A percentile compares a stretch with the other conserved stretches of the same genome.
Evolutionary conservation across 257 asterid species (phyloP).

Genomic region (Scutellaria barbata): DNA sequence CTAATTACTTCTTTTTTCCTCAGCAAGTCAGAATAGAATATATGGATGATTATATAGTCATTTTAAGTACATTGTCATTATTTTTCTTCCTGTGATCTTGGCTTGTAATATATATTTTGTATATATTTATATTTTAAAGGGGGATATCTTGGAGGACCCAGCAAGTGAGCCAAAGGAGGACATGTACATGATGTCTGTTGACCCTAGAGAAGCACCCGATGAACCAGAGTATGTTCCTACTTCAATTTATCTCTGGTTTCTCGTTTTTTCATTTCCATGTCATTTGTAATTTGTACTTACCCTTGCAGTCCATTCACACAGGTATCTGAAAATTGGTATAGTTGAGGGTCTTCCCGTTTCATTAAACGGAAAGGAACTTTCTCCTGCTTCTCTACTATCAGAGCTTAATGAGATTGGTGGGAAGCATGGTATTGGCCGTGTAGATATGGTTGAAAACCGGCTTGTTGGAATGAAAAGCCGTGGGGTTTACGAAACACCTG

Average conservation of each 20-base stretch:
- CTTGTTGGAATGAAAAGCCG: conserved; percentile 99
- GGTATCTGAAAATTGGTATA: conserved; percentile 80
- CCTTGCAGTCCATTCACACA: conserved; percentile 29
- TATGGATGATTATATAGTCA: not conserved
- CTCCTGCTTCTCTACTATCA: conserved; percentile 87
- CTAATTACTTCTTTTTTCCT: not conserved
- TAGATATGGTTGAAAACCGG: conserved; percentile 93
- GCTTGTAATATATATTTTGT: not conserved
- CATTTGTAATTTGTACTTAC: not conserved
- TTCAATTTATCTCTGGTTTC: not conserved
- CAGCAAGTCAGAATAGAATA: not conserved
- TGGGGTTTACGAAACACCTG: conserved; percentile 97
- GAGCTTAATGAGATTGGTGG: conserved; percentile 84
- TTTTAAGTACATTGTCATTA: not conserved
- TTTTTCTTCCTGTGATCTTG: conserved; percentile 12
- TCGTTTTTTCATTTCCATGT: not conserved
- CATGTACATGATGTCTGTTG: conserved; percentile 88
- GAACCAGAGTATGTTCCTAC: conserved; percentile 69
- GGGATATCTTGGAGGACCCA: conserved; percentile 93
- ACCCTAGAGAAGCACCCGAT: conserved; percentile 84
- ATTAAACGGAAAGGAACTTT: conserved; percentile 65
- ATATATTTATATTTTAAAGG: conserved; percentile 46
- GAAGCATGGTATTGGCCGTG: conserved; percentile 86
- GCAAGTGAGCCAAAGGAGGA: conserved; percentile 90
- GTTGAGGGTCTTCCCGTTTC: conserved; percentile 82